A percentile compares a stretch with the other conserved stretches of the same genome.
phyloP scores from a whole-genome alignment of 2,329 filamentous ascomycete species.

The Verticillium nubilum region DNA sequence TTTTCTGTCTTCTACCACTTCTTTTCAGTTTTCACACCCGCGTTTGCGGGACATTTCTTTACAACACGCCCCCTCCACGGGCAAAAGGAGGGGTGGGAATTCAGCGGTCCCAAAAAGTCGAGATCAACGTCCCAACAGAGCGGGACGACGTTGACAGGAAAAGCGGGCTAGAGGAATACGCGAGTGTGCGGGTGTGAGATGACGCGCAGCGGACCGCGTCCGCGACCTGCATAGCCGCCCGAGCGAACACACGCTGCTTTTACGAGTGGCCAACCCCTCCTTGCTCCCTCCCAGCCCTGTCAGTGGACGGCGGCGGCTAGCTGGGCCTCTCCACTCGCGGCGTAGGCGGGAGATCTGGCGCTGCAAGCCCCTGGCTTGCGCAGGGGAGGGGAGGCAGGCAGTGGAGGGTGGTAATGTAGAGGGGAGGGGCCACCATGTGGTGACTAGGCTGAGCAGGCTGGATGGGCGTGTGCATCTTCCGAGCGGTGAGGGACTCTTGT shows the following conservation, averaged over 20 bases:
- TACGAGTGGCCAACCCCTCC: conserved; percentile 6
- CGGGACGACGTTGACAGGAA: background rate
- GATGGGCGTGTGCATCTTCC: conserved; percentile 1
- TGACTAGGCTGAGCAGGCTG: conserved; percentile 8
- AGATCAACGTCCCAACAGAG: background rate
- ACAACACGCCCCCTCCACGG: background rate
- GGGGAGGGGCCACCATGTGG: conserved; percentile 12
- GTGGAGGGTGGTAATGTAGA: conserved; percentile 3
- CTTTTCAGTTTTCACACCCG: conserved; percentile 5
- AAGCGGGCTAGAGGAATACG: background rate
- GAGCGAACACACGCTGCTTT: conserved; percentile 36
- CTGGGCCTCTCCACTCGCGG: background rate
- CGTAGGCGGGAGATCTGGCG: background rate
- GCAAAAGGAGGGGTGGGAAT: background rate
- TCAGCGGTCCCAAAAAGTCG: background rate
- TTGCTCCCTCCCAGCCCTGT: background rate
- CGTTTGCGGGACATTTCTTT: conserved; percentile 2
- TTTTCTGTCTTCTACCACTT: conserved; percentile 4
- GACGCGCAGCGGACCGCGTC: conserved; percentile 17
- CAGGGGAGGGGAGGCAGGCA: background rate
- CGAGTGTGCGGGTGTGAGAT: conserved; percentile 5
- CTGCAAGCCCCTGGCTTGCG: background rate
- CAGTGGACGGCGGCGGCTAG: background rate
- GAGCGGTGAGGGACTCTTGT: background rate
- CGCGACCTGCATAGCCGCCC: conserved; percentile 19